Evolutionary conservation across 306 rosid genomes (phyloP), one percentile per base, ranked within the genome.

Genomic region (Alnus rubra): DNA sequence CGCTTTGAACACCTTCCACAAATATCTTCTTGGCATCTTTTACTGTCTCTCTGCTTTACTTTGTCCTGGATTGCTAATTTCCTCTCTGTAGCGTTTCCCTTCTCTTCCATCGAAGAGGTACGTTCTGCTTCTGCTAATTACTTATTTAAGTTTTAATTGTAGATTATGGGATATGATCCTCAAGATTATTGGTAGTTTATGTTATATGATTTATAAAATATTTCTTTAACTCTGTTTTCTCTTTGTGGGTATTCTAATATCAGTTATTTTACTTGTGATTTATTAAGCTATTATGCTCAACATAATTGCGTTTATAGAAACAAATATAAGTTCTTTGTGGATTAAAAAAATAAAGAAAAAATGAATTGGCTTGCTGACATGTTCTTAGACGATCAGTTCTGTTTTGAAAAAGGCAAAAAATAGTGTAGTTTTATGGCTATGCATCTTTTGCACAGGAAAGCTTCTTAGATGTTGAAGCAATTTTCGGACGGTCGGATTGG

Each of bases 1-100:
- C 81, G 50, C 45, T 54, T 76, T n/a, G n/a, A 48, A 15, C 30
- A 42, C 52, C 33, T n/a, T 4, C 59, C 65, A 72, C 69, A 53
- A 54, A 82, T 64, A 76, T 76, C 78, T 62, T 19, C 70, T 82
- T 51, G 74, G 80, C 84, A 76, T 81, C 59, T 76, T 15, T 42
- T 2, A 2, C 33, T 59, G 35, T 2, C 64, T 51, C 74, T 50
- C 77, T 39, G 11, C 47, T 51, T 12, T 18, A 37, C 58, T 65
- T 39, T 16, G 77, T 81, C 56, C 60, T 59, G 42, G 42, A 39
- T 33, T 69, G 44, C 65, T n/a, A 56, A 13, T 75, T 39, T 69
- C 42, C 71, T 68, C 53, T 52, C 50, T 11, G 35, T 44, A 18
- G 60, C 76, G 56, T 73, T 75, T 80, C 68, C 53, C 68, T 52